Percentiles rank a stretch among this genome's conserved stretches.
phyloP scores from a whole-genome alignment of 2,329 filamentous ascomycete genomes.

The Ascochyta koolunga region DNA sequence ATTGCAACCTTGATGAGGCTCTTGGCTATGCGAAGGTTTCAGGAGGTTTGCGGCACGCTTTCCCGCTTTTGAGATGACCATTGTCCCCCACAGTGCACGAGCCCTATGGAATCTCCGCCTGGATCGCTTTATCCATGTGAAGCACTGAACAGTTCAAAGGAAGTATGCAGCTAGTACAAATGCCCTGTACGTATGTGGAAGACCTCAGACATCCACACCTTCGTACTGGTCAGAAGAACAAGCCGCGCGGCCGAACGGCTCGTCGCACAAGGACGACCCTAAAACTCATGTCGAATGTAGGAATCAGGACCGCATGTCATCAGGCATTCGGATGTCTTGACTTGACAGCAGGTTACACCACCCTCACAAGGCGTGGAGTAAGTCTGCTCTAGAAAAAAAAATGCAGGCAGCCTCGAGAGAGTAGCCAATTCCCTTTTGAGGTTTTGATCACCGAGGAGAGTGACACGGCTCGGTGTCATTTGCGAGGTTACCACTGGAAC shows the following conservation, averaged over 20 bases:
- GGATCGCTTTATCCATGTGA: constrained; percentile 13
- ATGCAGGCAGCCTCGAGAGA: background rate
- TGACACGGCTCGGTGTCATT: background rate
- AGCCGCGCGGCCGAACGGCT: background rate
- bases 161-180: constrained; percentile 34
- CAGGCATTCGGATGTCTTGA: background rate
- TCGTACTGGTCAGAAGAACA: background rate
- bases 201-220: constrained; percentile 1
- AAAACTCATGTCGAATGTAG: background rate
- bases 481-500: background rate
- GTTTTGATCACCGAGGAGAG: background rate
- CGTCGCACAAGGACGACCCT: background rate
- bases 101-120: constrained; percentile 3
- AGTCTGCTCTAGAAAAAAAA: background rate
- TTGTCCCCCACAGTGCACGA: constrained; percentile 16
- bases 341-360: background rate
- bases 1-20: constrained; percentile 22
- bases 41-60: constrained; percentile 7
- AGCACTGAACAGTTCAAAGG: constrained; percentile 15
- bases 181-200: constrained; percentile 28
- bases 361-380: background rate
- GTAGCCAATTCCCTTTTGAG: background rate
- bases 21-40: constrained; percentile 20
- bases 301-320: background rate
- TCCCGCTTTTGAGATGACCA: constrained; percentile 1